A percentile compares a stretch with the other conserved stretches of the same genome.
Conservation (phyloP, 2,329 filamentous ascomycete species). For the Escovopsis sp. region DNA sequence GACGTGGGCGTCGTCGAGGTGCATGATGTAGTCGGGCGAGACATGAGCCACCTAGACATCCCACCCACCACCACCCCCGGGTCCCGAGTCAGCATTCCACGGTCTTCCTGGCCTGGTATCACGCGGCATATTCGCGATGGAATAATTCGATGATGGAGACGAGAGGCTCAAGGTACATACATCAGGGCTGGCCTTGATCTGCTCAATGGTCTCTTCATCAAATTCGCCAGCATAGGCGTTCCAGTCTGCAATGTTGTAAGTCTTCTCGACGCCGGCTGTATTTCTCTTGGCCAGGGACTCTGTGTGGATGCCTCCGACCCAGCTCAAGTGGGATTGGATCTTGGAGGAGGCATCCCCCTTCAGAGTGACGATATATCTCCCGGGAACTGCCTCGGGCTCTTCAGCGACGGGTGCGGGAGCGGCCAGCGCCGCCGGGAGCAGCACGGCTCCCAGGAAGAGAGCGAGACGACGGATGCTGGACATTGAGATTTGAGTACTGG, state of each 20-base stretch:
- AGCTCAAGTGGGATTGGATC: conserved; percentile 20
- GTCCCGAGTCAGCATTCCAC: neutral
- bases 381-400: conserved; percentile 11
- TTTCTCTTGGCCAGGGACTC: conserved; percentile 19
- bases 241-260: conserved; percentile 18
- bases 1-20: conserved; percentile 11
- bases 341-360: conserved; percentile 19
- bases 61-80: too few species aligned
- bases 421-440: conserved; percentile 2
- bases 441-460: conserved; percentile 5
- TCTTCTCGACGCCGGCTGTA: conserved; percentile 17
- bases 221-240: conserved; percentile 29
- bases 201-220: conserved; percentile 24
- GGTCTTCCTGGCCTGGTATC: too few species aligned
- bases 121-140: too few species aligned
- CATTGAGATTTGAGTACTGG: too few species aligned
- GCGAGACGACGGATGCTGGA: conserved; percentile 3
- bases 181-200: conserved; percentile 23
- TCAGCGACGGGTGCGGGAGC: conserved; percentile 1
- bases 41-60: conserved; percentile 16
- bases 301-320: conserved; percentile 18
- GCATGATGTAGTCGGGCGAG: conserved; percentile 16
- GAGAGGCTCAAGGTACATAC: conserved; percentile 14
- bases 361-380: conserved; percentile 32
- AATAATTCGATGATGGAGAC: too few species aligned